Evolutionary conservation across 2,329 filamentous ascomycete species (phyloP).

Genomic region (Paradendryphiella salina): DNA sequence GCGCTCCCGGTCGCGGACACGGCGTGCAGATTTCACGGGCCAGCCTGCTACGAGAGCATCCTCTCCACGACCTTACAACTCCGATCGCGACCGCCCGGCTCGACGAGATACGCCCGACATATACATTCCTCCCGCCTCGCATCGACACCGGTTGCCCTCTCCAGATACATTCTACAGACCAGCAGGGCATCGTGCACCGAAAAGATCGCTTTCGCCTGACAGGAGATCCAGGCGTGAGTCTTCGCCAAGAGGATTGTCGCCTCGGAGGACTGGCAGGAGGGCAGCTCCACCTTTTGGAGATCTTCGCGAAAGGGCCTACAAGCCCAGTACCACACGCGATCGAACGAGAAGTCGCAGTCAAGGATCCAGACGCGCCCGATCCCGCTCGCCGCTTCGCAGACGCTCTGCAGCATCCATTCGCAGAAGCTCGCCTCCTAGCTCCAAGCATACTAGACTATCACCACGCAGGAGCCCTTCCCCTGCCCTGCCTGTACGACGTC

Average conservation of each 20-base stretch:
- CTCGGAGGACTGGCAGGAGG: slow-evolving; percentile 33
- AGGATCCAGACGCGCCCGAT: slow-evolving; percentile 31
- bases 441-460: slow-evolving; percentile 24
- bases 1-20: slow-evolving; percentile 42
- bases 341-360: slow-evolving; percentile 36
- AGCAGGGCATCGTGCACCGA: slow-evolving; percentile 36
- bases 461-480: slow-evolving; percentile 32
- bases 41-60: slow-evolving; percentile 34
- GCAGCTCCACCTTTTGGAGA: slow-evolving; percentile 30
- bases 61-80: slow-evolving; percentile 38
- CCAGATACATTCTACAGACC: slow-evolving; percentile 46
- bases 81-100: slow-evolving; percentile 38
- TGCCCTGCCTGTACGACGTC: slow-evolving; percentile 28
- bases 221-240: slow-evolving; percentile 37
- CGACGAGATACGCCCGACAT: slow-evolving; percentile 44
- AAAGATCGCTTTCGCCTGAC: slow-evolving; percentile 39
- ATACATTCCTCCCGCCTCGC: slow-evolving; percentile 37
- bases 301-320: slow-evolving; percentile 26
- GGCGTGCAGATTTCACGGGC: slow-evolving; percentile 38
- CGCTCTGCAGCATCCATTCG: slow-evolving; percentile 33
- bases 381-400: slow-evolving; percentile 39
- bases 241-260: slow-evolving; percentile 36
- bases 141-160: slow-evolving; percentile 49
- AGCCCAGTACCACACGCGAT: slow-evolving; percentile 20
- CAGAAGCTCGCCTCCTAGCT: slow-evolving; percentile 29